A percentile compares a stretch with the other conserved stretches of the same genome.
These are phyloP conservation scores for Chaetomium sp. DNA, from an alignment of 2,329 filamentous ascomycete genomes.

Conservation along the genomic window DNA sequence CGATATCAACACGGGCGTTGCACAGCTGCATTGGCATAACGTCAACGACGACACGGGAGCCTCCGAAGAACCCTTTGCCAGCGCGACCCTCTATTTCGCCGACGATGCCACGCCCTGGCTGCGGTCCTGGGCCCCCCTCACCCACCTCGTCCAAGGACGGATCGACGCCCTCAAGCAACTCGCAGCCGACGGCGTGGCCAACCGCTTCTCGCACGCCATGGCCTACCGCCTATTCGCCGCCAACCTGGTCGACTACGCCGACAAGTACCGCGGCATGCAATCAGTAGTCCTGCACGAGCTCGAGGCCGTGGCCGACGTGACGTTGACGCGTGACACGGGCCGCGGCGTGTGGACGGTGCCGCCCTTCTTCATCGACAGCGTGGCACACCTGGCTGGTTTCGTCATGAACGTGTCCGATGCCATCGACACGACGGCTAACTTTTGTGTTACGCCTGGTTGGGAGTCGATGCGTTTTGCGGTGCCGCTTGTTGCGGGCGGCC, in stretches of 20 bases:
- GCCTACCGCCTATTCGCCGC: background rate
- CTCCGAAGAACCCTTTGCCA: slow-evolving; percentile 36
- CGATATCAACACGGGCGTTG: slow-evolving; percentile 39
- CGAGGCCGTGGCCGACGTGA: background rate
- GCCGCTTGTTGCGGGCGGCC: slow-evolving; percentile 37
- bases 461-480: slow-evolving; percentile 44
- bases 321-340: background rate
- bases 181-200: background rate
- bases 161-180: slow-evolving; percentile 30
- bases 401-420: slow-evolving; percentile 50
- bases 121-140: slow-evolving; percentile 48
- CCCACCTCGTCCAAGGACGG: slow-evolving; percentile 50
- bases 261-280: background rate
- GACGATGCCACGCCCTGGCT: slow-evolving; percentile 37
- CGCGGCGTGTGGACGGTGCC: background rate
- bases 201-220: background rate
- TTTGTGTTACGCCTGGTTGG: slow-evolving; percentile 56
- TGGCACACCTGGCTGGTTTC: slow-evolving; percentile 46
- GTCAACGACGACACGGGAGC: slow-evolving; percentile 31
- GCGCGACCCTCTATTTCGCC: slow-evolving; percentile 46
- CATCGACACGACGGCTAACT: slow-evolving; percentile 39
- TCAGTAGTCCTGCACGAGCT: background rate
- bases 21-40: slow-evolving; percentile 37
- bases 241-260: background rate
- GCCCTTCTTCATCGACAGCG: background rate